These are phyloP conservation scores for Escovopsis sp. DNA, from an alignment of 2,329 filamentous ascomycete genomes.

Conservation along the genomic window DNA sequence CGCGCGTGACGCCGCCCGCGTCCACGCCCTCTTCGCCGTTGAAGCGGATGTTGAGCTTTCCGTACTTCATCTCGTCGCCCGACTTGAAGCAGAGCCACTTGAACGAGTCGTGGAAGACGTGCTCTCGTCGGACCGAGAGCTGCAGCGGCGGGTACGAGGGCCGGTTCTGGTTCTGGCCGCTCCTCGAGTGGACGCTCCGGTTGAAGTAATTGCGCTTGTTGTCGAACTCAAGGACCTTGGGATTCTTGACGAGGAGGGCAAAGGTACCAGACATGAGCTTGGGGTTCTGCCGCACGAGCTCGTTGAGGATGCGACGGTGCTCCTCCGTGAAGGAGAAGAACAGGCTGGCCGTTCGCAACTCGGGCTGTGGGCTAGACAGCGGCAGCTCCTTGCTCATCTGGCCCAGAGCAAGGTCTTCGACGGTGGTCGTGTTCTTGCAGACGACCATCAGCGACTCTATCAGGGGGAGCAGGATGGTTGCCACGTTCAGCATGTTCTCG, in stretches of 20 bases:
- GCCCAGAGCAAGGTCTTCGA: constrained; percentile 42
- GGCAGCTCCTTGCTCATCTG: constrained; percentile 49
- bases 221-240: constrained; percentile 96
- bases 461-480: constrained; percentile 82
- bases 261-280: constrained; percentile 98
- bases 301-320: constrained; percentile 92
- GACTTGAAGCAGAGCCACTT: constrained; percentile 95
- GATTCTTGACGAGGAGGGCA: constrained; percentile 90
- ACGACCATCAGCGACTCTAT: constrained; percentile 98
- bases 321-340: constrained; percentile 98
- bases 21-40: constrained; percentile 95
- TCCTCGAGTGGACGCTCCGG: constrained; percentile 64
- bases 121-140: constrained; percentile 77
- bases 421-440: constrained; percentile 88
- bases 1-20: constrained; percentile 88
- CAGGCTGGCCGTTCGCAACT: constrained; percentile 68
- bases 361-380: constrained; percentile 58
- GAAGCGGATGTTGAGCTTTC: constrained; percentile 95
- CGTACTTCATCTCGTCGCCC: constrained; percentile 96
- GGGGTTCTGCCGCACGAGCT: constrained; percentile 90
- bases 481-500: constrained; percentile 92
- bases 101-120: constrained; percentile 97
- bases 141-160: constrained; percentile 60
- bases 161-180: constrained; percentile 52
- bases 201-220: constrained; percentile 99